Percentiles rank a stretch among this genome's conserved stretches.
These are phyloP conservation scores for Williopsis jadinii DNA, from an alignment of 1,139 yeast genomes.

Conservation along the genomic window DNA sequence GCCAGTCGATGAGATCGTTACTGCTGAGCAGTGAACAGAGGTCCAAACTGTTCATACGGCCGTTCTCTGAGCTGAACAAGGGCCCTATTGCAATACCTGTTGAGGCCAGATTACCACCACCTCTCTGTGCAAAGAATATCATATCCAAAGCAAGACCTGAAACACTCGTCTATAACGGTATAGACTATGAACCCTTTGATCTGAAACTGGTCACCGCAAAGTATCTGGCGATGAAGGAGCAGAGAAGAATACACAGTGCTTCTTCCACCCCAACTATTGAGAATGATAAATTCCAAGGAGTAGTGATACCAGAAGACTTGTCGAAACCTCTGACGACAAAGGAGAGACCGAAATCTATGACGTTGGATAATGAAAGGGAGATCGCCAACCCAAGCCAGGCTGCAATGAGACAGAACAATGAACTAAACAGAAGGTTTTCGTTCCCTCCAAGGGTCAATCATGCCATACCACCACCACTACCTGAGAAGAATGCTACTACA, in stretches of 20 bases:
- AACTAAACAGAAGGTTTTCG: slow-evolving; percentile 17
- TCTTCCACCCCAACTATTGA: neutral
- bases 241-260: neutral
- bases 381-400: slow-evolving; percentile 21
- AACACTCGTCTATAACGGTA: slow-evolving; percentile 19
- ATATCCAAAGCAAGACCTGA: slow-evolving; percentile 17
- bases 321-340: neutral
- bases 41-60: slow-evolving; percentile 24
- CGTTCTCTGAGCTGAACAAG: slow-evolving; percentile 28
- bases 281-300: neutral
- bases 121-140: slow-evolving; percentile 27
- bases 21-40: slow-evolving; percentile 15
- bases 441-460: slow-evolving; percentile 14
- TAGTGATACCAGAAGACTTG: neutral
- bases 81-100: slow-evolving; percentile 29
- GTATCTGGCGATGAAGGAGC: slow-evolving; percentile 2
- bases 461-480: neutral
- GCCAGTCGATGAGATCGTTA: slow-evolving; percentile 14
- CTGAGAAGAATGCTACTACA: too few species aligned
- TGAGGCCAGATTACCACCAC: slow-evolving; percentile 29
- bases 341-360: neutral
- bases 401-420: slow-evolving; percentile 17
- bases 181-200: slow-evolving; percentile 19
- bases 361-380: slow-evolving; percentile 18
- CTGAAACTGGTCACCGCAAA: slow-evolving; percentile 4